Conservation (phyloP, 2,329 filamentous ascomycete species). For the Penicillium crustosum region DNA sequence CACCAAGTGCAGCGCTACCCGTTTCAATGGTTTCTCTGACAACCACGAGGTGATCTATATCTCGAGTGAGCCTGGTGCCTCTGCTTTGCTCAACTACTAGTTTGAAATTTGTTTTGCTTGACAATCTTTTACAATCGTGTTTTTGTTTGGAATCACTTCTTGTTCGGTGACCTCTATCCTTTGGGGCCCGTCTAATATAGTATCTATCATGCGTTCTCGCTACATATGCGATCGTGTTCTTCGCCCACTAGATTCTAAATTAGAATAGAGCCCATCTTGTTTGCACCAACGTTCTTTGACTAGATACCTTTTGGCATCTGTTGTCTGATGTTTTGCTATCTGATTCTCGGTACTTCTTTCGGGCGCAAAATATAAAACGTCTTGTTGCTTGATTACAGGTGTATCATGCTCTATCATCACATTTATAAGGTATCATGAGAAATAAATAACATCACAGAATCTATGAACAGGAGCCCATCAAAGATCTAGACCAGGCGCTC, state of each 20-base stretch:
- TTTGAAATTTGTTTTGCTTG: conserved; percentile 7
- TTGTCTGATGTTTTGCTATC: not conserved
- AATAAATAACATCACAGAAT: conserved; percentile 3
- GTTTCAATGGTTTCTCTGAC: conserved; percentile 96
- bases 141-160: conserved; percentile 4
- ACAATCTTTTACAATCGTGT: conserved; percentile 8
- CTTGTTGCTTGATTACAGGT: not conserved
- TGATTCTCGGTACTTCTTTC: not conserved
- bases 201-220: conserved; percentile 11
- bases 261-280: conserved; percentile 10
- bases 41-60: conserved; percentile 91
- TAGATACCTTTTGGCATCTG: not conserved
- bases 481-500: conserved; percentile 34
- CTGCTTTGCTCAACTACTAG: conserved; percentile 63
- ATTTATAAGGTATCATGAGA: conserved; percentile 10
- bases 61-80: conserved; percentile 86
- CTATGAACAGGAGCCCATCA: not conserved
- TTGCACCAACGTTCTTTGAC: not conserved
- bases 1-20: conserved; percentile 95
- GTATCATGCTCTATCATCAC: conserved; percentile 9
- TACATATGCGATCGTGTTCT: not conserved
- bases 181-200: conserved; percentile 3
- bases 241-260: not conserved
- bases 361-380: not conserved
- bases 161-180: not conserved